Conservation (phyloP, 2,329 filamentous ascomycete species). For the Lojkania enalia region DNA sequence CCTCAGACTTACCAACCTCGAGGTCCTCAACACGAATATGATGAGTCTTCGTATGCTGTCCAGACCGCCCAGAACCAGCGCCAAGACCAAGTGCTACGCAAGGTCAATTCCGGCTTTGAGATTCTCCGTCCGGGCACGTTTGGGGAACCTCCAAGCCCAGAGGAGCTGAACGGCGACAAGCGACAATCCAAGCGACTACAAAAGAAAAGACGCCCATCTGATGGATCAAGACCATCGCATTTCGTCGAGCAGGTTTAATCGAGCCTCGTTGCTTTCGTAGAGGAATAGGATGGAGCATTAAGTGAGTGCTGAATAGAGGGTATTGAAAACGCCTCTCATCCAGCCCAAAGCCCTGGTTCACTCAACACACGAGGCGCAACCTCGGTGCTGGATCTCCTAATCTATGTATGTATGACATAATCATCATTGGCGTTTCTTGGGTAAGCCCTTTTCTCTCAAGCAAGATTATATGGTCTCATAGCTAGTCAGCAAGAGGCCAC, state of each 20-base stretch:
- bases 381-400: constrained; percentile 19
- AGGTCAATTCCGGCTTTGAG: constrained; percentile 49
- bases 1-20: constrained; percentile 43
- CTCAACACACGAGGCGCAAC: constrained; percentile 24
- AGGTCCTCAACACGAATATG: constrained; percentile 43
- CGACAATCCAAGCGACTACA: constrained; percentile 47
- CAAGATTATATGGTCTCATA: no score
- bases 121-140: constrained; percentile 47
- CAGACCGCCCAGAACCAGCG: constrained; percentile 30
- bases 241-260: constrained; percentile 45
- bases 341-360: constrained; percentile 18
- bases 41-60: constrained; percentile 36
- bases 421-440: constrained; percentile 21
- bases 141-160: constrained; percentile 28
- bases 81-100: constrained; percentile 43
- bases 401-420: constrained; percentile 24
- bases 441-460: not conserved
- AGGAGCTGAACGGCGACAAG: constrained; percentile 32
- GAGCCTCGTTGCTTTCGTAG: constrained; percentile 19
- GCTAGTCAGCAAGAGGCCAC: not conserved
- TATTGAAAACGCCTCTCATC: constrained; percentile 15
- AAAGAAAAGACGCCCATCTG: constrained; percentile 46
- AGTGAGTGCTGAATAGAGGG: not conserved
- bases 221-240: constrained; percentile 35
- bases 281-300: no score